These are phyloP conservation scores for Bassia scoparia DNA, from an alignment of 148 eudicot genomes.

Conservation along the genomic window DNA sequence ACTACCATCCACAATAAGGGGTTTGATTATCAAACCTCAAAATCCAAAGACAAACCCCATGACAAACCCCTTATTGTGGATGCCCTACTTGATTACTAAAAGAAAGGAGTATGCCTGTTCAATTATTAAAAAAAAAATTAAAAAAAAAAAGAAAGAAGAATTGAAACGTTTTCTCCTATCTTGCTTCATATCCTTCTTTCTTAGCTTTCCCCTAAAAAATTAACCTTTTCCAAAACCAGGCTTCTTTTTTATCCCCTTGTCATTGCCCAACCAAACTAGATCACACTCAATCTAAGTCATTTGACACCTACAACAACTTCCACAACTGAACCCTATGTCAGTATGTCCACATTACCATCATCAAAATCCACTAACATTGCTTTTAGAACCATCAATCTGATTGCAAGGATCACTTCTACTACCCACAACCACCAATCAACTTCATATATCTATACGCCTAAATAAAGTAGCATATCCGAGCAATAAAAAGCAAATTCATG, in stretches of 20 bases:
- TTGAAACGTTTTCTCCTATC: neutral
- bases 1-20: too few relatives aligned
- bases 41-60: too few relatives aligned
- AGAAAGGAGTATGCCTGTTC: too few relatives aligned
- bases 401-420: neutral
- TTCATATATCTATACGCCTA: neutral
- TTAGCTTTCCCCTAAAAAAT: neutral
- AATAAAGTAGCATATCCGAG: neutral
- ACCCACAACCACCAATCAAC: neutral
- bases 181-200: neutral
- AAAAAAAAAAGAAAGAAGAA: too few relatives aligned
- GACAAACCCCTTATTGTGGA: too few relatives aligned
- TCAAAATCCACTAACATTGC: neutral
- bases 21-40: too few relatives aligned
- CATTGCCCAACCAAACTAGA: neutral
- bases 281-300: neutral
- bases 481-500: neutral
- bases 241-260: neutral
- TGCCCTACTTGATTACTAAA: too few relatives aligned
- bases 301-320: neutral
- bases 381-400: neutral
- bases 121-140: too few relatives aligned
- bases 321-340: neutral
- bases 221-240: neutral
- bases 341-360: neutral